Base-by-base conservation (phyloP, 306 rosid species). In the Rosa persica region DNA sequence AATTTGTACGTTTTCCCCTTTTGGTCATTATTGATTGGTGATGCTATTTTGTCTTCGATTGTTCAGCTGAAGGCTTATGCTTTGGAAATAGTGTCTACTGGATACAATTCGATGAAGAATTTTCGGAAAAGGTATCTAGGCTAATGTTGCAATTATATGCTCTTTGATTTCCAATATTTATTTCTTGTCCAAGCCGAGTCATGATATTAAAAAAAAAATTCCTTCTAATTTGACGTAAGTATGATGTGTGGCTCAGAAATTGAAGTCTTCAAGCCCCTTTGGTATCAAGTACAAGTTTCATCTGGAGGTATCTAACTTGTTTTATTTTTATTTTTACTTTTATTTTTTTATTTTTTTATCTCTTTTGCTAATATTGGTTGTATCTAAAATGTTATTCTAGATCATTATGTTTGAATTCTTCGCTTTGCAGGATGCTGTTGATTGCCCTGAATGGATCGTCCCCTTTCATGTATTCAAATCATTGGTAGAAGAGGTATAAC, bases 371-470 rank as follows among this genome's bases (percentile, higher is more conserved):
- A 51, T 44, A 43, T 51, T 44, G 60, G 30, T 66, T 44, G 19
- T 65, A 52, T 13, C 20, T 40, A 4, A 46, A 23, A 25, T 42
- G 8, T 42, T 20, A 3, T 20, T 42, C 27, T 38, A n/a, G 8
- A 12, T 38, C 17, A 8, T 30, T 65, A 19, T 13, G 6, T n/a
- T 5, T 60, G 17, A 58, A n/a, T 43, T 58, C 22, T 66, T 51
- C 20, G 71, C 78, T 73, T 81, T 80, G 86, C 89, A 94, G 99
- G 99, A 95, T 76, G 99, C 96, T 34, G 99, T 96, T 80, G 99
- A 93, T 86, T 93, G 98, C 81, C 99, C 98, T 27, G 99, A 93
- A 84, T 93, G 97, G 97, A 87, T 95, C 51, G 98, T 91, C 67
- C 99, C 99, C 23, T 93, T 93, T 77, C 84, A 96, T 13, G 39